Evolutionary conservation across 2,329 filamentous ascomycete genomes (phyloP).

Genomic region (Trichothecium sympodiale): DNA sequence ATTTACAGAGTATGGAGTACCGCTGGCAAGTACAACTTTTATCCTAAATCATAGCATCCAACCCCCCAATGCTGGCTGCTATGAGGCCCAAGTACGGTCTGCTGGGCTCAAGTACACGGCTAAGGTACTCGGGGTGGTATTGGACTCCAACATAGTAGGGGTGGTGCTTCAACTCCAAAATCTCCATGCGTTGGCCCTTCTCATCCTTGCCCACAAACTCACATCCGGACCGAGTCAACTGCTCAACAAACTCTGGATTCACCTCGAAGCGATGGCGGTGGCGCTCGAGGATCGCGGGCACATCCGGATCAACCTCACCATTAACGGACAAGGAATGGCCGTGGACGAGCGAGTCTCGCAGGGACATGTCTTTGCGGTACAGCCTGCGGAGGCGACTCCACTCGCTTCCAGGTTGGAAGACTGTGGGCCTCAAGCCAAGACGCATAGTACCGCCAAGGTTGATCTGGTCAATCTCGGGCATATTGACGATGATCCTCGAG

Average conservation of each 20-base stretch:
- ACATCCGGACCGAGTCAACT: slow-evolving; percentile 57
- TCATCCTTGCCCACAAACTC: slow-evolving; percentile 72
- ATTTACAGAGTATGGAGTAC: no score
- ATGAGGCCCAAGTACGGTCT: slow-evolving; percentile 49
- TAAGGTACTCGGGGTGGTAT: slow-evolving; percentile 80
- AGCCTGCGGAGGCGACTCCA: slow-evolving; percentile 69
- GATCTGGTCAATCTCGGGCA: slow-evolving; percentile 70
- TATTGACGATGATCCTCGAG: slow-evolving; percentile 71
- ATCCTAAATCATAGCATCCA: slow-evolving; percentile 29
- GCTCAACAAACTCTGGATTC: slow-evolving; percentile 65
- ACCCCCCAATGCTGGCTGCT: slow-evolving; percentile 38
- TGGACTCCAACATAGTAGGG: slow-evolving; percentile 78
- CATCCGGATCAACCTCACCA: no score
- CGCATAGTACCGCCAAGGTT: slow-evolving; percentile 79
- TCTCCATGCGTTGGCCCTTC: slow-evolving; percentile 68
- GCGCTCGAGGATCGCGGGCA: slow-evolving; percentile 52
- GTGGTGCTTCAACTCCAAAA: slow-evolving; percentile 72
- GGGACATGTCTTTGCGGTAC: no score
- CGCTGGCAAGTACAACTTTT: no score
- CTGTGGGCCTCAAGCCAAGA: slow-evolving; percentile 61
- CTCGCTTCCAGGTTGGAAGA: slow-evolving; percentile 65
- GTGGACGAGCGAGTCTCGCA: no score
- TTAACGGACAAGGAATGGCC: no score
- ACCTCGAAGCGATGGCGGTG: slow-evolving; percentile 89
- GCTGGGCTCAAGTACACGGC: slow-evolving; percentile 61